phyloP scores from a whole-genome alignment of 176 grass and related monocot species.

The Areca catechu region DNA sequence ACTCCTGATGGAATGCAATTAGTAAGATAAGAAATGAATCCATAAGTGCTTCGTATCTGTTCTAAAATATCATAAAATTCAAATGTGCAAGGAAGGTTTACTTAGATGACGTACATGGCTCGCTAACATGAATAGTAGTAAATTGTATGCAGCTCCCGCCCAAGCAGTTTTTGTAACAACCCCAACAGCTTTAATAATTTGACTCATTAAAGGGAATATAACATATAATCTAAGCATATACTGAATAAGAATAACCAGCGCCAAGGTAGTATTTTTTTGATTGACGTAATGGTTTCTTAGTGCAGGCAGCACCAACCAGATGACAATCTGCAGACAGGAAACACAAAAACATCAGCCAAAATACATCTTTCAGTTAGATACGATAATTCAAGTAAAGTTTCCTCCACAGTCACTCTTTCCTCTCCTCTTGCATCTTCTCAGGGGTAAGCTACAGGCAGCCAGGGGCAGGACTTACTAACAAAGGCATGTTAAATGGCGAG shows the following conservation, averaged over 20 bases:
- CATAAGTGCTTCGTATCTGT: too few relatives aligned
- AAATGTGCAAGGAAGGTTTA: neutral
- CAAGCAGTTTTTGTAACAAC: conserved; percentile 89
- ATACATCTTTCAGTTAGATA: too few relatives aligned
- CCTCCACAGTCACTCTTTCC: neutral
- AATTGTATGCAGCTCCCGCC: conserved; percentile 93
- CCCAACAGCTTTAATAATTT: conserved; percentile 72
- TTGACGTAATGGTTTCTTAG: conserved; percentile 45
- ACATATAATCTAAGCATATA: conserved; percentile 77
- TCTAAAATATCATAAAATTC: too few relatives aligned
- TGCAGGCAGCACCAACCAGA: conserved; percentile 34
- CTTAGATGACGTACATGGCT: conserved; percentile 60
- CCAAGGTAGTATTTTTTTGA: conserved; percentile 53
- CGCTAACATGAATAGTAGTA: conserved; percentile 83
- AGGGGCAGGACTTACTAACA: too few relatives aligned
- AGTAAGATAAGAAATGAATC: too few relatives aligned
- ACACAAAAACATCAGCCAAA: neutral
- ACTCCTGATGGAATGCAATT: too few relatives aligned
- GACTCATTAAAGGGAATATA: conserved; percentile 55
- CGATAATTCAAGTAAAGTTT: too few relatives aligned
- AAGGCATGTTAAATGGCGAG: too few relatives aligned
- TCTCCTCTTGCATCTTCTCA: neutral
- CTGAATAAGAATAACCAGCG: conserved; percentile 55
- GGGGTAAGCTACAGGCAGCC: too few relatives aligned
- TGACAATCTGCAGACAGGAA: conserved; percentile 20